Conservation (phyloP, 2,329 filamentous ascomycete species). For the Aspergillus tubingensis region DNA sequence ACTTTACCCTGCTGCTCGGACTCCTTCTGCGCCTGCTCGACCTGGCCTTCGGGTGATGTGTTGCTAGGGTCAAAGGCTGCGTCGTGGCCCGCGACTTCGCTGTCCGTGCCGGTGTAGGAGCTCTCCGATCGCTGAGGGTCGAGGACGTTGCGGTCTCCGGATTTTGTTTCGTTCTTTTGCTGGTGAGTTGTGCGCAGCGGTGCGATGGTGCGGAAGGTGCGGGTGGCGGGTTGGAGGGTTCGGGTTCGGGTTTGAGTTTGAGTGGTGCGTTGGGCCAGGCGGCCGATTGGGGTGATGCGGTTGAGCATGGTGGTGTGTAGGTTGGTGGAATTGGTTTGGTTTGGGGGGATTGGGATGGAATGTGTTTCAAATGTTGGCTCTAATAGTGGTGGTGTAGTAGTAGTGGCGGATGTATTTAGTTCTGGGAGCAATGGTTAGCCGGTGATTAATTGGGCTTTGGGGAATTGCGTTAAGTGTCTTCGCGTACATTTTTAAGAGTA, state of each 20-base stretch:
- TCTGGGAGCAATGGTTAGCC: background rate
- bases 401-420: background rate
- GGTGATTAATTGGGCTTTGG: background rate
- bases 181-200: conserved; percentile 8
- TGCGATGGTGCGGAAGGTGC: conserved; percentile 4
- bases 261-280: conserved; percentile 7
- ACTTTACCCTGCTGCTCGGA: conserved; percentile 40
- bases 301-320: conserved; percentile 12
- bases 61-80: conserved; percentile 69
- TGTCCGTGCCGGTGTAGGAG: conserved; percentile 66
- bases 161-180: conserved; percentile 8
- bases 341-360: background rate
- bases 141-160: conserved; percentile 60
- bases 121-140: conserved; percentile 68
- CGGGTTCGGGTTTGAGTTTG: background rate
- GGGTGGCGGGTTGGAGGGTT: background rate
- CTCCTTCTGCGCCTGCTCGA: conserved; percentile 39
- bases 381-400: too few relatives aligned
- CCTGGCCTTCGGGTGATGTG: conserved; percentile 65
- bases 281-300: conserved; percentile 9
- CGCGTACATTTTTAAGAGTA: background rate
- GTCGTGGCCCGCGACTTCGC: conserved; percentile 59
- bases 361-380: too few relatives aligned
- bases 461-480: background rate
- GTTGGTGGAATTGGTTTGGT: background rate